Base-by-base conservation (phyloP, 768 basidiomycete genomes). In the Suillus alpinus region DNA sequence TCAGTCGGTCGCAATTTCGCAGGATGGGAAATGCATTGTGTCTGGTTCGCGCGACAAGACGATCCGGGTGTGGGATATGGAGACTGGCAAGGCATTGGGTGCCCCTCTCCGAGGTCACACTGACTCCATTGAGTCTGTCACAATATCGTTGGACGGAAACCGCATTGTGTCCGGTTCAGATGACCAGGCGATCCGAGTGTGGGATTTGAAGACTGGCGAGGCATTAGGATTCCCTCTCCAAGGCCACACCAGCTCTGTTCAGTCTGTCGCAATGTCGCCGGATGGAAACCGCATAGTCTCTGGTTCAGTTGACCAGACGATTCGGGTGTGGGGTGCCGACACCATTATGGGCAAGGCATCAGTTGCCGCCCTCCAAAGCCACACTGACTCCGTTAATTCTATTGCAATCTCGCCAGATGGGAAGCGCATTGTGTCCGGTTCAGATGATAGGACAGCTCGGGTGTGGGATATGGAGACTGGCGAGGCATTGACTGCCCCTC, bases 21-120 rank as follows among this genome's bases (percentile, higher is more conserved):
- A 39, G 3, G 39, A 59, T 31, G n/a, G 53, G 1, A 40, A 20
- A 40, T 9, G 10, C 31, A 55, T 59, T 20, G 18, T 56, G 6
- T 59, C 59, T 7, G 59, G 59, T 32, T 52, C 52, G 8, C 1
- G 4, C 0, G 51, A 52, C 34, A 36, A 20, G 1, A 36, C 51
- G 2, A 34, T 20, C 5, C 31, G 18, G 56, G 37, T 63, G 64
- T 74, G 6, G 67, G 56, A 61, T 32, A 31, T 56, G 20, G 20
- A 58, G 26, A 39, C 44, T 32, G 60, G 37, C 29, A 5, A 60
- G 32, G 39, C 37, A 46, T 57, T 44, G 0, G 29, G 9, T 41
- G 40, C n/a, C 23, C 46, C 49, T 1, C n/a, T 59, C 8, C 18
- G 18, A 14, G 39, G 39, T 3, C 40, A 57, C 13, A 18, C 20